Conservation (phyloP, 345 rosid species). For the Pugionium cornutum region DNA sequence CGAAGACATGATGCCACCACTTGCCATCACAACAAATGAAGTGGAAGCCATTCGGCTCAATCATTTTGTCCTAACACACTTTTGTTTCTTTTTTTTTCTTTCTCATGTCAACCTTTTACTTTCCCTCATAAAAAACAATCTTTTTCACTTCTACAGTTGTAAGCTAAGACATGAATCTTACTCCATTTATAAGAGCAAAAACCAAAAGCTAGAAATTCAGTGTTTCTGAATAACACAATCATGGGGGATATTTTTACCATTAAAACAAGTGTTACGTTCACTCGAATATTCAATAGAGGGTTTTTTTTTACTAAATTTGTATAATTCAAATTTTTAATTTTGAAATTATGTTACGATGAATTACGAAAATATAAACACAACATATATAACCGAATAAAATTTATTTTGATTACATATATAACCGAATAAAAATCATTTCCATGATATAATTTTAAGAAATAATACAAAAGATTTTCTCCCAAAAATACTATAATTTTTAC, state of each 20-base stretch:
- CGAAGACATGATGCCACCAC: conserved; percentile 36
- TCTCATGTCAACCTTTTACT: conserved; percentile 33
- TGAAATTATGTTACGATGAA: no score
- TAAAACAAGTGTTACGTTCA: background rate
- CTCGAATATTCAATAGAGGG: background rate
- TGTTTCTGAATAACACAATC: background rate
- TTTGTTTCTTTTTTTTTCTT: background rate
- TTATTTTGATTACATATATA: no score
- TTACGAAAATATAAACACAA: no score
- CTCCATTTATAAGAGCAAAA: background rate
- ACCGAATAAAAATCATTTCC: no score
- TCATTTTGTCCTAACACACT: conserved; percentile 24
- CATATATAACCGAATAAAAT: no score
- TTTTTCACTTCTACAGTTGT: no score
- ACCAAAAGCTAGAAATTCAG: background rate
- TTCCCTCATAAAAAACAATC: no score
- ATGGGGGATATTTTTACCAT: no score
- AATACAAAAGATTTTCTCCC: no score
- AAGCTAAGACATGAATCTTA: background rate
- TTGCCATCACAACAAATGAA: conserved; percentile 34
- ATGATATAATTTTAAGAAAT: no score
- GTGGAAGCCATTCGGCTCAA: conserved; percentile 32
- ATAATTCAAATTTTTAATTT: no score
- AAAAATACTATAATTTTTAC: no score
- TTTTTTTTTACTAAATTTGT: background rate